Evolutionary conservation across 2,329 filamentous ascomycete genomes (phyloP), one percentile per base, ranked within the genome.

Genomic region (Leptographium flavum): DNA sequence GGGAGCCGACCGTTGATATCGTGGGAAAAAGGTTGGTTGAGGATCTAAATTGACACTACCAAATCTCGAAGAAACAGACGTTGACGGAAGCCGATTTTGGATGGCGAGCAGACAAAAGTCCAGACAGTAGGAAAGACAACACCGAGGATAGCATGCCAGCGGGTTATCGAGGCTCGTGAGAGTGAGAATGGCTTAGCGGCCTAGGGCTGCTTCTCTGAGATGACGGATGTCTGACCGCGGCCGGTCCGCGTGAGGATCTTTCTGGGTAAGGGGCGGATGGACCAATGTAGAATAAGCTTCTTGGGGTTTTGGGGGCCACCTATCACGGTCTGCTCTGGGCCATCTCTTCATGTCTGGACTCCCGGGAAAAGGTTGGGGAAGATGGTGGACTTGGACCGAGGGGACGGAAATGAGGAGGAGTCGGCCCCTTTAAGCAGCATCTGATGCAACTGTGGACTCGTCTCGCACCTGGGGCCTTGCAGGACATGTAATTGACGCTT

Each of bases 361-460:
- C 37, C 43, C 44, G 21, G 42, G 45, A 39, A 45, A 41, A 19
- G 41, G 25, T 28, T 15, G 42, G 45, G 43, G 40, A 41, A 19
- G 30, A 23, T 23, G 25, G 17, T 36, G 38, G 30, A 15, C 25
- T 41, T 40, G 31, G 32, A 8, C 23, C 30, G 14, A 35, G 43
- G 30, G 39, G 28, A 32, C 21, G 37, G 36, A 37, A 33, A 44
- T 17, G 42, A 43, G 49, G 45, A 46, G 40, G 40, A 36, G 17
- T 42, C 33, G 45, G 39, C 45, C 43, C 45, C 45, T 50, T 50
- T 50, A 50, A 50, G 44, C 49, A 47, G 45, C 36, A 36, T 14
- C 30, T 17, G 39, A 43, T 43, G 33, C 19, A 21, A 39, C 35
- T 30, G 33, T 37, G 42, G 42, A 19, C 23, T 40, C 38, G 19